Percentiles rank a stretch among this genome's conserved stretches.
Evolutionary conservation across 495 filamentous ascomycete genomes (phyloP).

Genomic region (Geopyxis carbonaria): DNA sequence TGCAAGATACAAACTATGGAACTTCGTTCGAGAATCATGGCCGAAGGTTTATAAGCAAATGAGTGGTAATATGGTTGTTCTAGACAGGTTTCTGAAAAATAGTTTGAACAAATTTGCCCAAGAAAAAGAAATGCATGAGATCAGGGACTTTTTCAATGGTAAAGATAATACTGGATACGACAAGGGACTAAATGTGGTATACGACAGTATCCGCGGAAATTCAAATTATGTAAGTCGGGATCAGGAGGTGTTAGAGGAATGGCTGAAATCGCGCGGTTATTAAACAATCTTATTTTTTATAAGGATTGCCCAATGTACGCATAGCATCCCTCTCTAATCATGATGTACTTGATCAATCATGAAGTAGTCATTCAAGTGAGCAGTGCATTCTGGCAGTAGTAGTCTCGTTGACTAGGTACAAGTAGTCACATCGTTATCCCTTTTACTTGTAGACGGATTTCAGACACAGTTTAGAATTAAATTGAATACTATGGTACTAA

Average conservation of each 20-base stretch:
- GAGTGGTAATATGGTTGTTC: conserved; percentile 61
- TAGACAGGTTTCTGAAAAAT: conserved; percentile 71
- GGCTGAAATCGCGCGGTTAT: conserved; percentile 42
- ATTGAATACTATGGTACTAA: too few species aligned
- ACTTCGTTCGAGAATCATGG: conserved; percentile 72
- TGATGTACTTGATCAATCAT: too few species aligned
- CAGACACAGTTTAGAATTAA: too few species aligned
- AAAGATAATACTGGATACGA: conserved; percentile 71
- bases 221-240: conserved; percentile 64
- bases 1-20: conserved; percentile 57
- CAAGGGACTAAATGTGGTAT: conserved; percentile 57
- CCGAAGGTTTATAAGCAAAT: conserved; percentile 45
- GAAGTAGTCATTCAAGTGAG: too few species aligned
- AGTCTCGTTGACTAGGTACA: too few species aligned
- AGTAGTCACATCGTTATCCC: too few species aligned
- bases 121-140: conserved; percentile 50
- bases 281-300: too few species aligned
- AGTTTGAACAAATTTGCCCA: conserved; percentile 62
- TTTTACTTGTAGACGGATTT: too few species aligned
- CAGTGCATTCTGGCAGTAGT: too few species aligned
- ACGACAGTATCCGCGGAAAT: conserved; percentile 62
- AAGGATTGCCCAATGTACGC: too few species aligned
- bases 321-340: too few species aligned
- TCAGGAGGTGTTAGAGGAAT: conserved; percentile 46
- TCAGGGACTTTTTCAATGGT: conserved; percentile 61